Conservation (phyloP, 345 rosid genomes). For the Salix caprea region DNA sequence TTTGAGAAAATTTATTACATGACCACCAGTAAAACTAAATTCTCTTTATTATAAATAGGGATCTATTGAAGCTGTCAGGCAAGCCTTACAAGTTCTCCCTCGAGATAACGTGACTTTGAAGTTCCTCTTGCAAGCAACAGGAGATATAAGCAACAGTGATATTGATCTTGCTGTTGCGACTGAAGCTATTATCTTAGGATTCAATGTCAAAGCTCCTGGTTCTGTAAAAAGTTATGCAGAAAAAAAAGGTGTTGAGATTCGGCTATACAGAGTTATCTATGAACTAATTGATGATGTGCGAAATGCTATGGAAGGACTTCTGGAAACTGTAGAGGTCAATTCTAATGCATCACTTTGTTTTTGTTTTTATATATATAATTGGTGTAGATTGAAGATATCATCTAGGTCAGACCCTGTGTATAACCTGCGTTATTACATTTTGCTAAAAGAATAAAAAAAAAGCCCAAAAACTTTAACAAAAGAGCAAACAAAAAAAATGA, state of each 20-base stretch:
- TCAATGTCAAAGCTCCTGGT: constrained; percentile 75
- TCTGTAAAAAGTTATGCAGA: constrained; percentile 81
- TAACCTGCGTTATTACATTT: not conserved
- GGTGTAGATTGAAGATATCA: not conserved
- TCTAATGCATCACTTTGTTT: constrained; percentile 10
- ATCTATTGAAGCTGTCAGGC: constrained; percentile 91
- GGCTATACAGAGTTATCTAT: constrained; percentile 82
- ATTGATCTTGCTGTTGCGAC: constrained; percentile 91
- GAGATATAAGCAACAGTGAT: constrained; percentile 84
- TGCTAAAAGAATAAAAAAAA: too few species aligned
- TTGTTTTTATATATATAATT: not conserved
- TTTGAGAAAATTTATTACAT: not conserved
- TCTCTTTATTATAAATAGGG: constrained; percentile 53
- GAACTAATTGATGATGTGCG: constrained; percentile 92
- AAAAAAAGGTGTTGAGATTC: constrained; percentile 87
- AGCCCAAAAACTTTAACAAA: too few species aligned
- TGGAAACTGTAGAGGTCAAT: constrained; percentile 77
- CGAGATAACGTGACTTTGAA: constrained; percentile 85
- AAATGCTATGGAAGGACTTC: constrained; percentile 98
- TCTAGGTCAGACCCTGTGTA: too few species aligned
- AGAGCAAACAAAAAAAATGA: too few species aligned
- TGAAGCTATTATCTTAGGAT: constrained; percentile 82
- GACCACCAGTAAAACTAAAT: constrained; percentile 3
- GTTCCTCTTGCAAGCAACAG: constrained; percentile 85
- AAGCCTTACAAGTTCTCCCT: constrained; percentile 89